Conservation (phyloP, 176 grass and related monocot species). For the Oryza rufipogon region DNA sequence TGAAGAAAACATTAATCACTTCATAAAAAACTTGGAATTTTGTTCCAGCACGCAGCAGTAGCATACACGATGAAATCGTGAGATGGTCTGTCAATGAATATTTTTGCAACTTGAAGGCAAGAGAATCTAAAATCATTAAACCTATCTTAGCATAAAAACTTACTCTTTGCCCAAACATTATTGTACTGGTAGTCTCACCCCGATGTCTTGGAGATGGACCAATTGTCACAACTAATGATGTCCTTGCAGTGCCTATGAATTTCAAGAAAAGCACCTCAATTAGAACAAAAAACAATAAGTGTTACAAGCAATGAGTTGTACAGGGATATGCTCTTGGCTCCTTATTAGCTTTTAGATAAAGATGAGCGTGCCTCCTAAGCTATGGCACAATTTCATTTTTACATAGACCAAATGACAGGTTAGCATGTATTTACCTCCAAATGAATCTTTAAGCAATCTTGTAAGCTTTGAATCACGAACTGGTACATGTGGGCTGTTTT, state of each 20-base stretch:
- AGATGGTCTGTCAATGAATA: constrained; percentile 17
- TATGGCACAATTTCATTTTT: constrained; percentile 2
- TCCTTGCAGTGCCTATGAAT: constrained; percentile 90
- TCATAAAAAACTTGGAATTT: not conserved
- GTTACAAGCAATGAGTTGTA: not conserved
- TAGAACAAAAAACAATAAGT: constrained; percentile 38
- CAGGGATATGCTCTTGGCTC: too few relatives aligned
- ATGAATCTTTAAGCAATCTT: constrained; percentile 99
- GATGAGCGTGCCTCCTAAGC: not conserved
- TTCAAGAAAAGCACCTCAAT: constrained; percentile 44
- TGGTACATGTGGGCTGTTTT: constrained; percentile 94
- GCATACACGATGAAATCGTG: not conserved
- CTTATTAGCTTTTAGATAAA: constrained; percentile 1
- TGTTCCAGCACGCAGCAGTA: not conserved
- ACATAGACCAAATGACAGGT: not conserved
- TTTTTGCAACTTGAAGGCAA: not conserved
- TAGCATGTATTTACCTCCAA: constrained; percentile 70
- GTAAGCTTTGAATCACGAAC: constrained; percentile 98
- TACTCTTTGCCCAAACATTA: constrained; percentile 99
- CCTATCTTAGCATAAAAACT: constrained; percentile 24
- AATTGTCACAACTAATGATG: constrained; percentile 98
- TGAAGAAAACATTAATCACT: constrained; percentile 30
- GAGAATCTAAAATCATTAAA: constrained; percentile 30
- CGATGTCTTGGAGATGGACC: constrained; percentile 96
- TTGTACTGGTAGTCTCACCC: constrained; percentile 98